A percentile compares a stretch with the other conserved stretches of the same genome.
Conservation (phyloP, 2,329 filamentous ascomycete genomes). For the Knufia petricola region DNA sequence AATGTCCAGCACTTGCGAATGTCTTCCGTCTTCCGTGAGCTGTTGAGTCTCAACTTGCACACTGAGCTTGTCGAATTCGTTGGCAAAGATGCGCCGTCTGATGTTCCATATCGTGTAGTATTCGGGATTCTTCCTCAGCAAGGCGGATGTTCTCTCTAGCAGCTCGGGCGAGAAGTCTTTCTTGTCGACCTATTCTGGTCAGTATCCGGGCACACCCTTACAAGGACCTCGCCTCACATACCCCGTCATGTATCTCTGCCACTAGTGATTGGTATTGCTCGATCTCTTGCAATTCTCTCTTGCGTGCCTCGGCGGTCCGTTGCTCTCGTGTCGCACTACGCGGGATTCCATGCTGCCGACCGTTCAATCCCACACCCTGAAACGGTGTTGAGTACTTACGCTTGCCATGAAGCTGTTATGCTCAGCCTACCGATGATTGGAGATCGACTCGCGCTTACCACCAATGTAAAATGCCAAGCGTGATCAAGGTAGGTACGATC, state of each 20-base stretch:
- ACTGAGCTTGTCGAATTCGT: constrained; percentile 21
- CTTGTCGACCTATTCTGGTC: constrained; percentile 28
- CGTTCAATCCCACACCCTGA: constrained; percentile 12
- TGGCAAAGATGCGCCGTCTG: constrained; percentile 50
- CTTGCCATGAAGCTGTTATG: constrained; percentile 17
- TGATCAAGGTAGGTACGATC: background rate
- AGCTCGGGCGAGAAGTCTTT: constrained; percentile 35
- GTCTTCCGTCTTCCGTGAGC: constrained; percentile 23
- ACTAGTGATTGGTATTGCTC: constrained; percentile 64
- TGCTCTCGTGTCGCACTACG: constrained; percentile 51
- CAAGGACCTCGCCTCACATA: constrained; percentile 26
- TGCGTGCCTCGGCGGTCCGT: constrained; percentile 59
- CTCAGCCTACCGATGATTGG: background rate
- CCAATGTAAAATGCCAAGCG: too few relatives aligned
- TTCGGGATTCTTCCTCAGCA: constrained; percentile 38
- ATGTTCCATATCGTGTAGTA: constrained; percentile 43
- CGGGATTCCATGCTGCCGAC: constrained; percentile 67
- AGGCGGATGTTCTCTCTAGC: constrained; percentile 34
- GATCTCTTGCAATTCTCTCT: constrained; percentile 67
- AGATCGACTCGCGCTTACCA: too few relatives aligned
- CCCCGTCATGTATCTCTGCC: constrained; percentile 55
- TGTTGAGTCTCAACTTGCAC: constrained; percentile 17
- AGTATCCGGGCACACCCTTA: constrained; percentile 1
- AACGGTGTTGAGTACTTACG: constrained; percentile 14
- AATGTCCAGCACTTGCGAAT: constrained; percentile 38